Percentiles rank a stretch among this genome's conserved stretches.
Conservation (phyloP, 75 land plant species). For the Chamaecyparis obtusa region DNA sequence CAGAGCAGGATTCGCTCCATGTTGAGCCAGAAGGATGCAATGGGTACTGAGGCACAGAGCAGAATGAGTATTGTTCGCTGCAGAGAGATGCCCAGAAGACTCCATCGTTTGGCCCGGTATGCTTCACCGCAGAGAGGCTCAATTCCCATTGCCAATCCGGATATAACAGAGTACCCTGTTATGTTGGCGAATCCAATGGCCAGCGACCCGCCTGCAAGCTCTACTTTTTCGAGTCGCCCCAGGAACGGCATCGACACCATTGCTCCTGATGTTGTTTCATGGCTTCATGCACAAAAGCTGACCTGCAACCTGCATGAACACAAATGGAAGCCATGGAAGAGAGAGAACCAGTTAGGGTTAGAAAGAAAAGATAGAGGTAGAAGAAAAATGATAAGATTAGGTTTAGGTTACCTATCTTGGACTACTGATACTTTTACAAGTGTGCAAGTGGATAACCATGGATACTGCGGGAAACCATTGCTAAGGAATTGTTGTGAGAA, state of each 20-base stretch:
- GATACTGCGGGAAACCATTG: too few species aligned
- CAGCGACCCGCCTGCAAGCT: constrained; percentile 47
- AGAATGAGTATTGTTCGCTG: constrained; percentile 43
- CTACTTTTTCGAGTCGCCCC: constrained; percentile 48
- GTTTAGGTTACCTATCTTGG: too few species aligned
- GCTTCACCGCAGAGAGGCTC: constrained; percentile 54
- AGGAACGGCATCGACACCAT: constrained; percentile 54
- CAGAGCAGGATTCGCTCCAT: constrained; percentile 34
- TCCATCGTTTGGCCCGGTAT: constrained; percentile 35
- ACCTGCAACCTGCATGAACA: too few species aligned
- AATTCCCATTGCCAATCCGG: constrained; percentile 56
- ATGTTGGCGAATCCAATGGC: constrained; percentile 53
- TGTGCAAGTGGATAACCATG: too few species aligned
- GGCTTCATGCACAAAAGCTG: too few species aligned
- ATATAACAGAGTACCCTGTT: constrained; percentile 50
- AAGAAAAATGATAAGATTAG: too few species aligned
- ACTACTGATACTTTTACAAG: too few species aligned
- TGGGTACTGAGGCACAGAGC: constrained; percentile 39
- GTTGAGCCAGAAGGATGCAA: constrained; percentile 45
- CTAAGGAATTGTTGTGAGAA: too few species aligned
- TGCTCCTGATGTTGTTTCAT: too few species aligned
- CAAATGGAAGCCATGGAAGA: too few species aligned
- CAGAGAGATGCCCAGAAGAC: constrained; percentile 33
- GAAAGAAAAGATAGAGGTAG: too few species aligned
- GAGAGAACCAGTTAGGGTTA: too few species aligned